Base-by-base conservation (phyloP, 2,329 filamentous ascomycete species). In the Epichloe brachyelytri region DNA sequence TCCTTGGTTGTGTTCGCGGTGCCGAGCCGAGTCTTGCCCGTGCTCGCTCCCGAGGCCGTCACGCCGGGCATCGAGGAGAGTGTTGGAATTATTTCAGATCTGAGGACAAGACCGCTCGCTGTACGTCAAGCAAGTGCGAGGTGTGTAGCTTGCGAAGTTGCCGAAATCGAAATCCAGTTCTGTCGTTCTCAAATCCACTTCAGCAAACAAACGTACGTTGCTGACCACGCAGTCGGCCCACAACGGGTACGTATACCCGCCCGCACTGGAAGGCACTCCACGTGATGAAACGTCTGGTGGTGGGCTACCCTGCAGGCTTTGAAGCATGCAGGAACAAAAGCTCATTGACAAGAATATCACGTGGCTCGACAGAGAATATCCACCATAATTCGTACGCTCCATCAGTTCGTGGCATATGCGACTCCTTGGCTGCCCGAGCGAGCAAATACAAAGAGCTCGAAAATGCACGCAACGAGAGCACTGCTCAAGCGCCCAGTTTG, bases 401-500 rank as follows among this genome's bases (percentile, higher is more conserved):
- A 30, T 30, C 26, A 30, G 10, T 10, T 11, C 4, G 26, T 30
- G 26, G 8, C 26, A 30, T 30, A 10, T 11, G 10, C 26, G 26
- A 11, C 26, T 30, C 3, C 10, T 10, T 4, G 26, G 3, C 26
- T 30, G 26, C 26, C 26, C 7, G 7, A 26, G 26, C 26, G 26
- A 26, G 10, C 3, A 30, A 44, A 22, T 19, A 14, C 20, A 38
- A 15, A 38, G 11, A 37, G 20, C 30, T 44, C 10, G 7, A 71
- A 59, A 62, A 89, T 89, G 85, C 76, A 82, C 65, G 77, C 82
- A 56, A 87, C 85, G 59, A 74, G 80, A 62, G 74, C 73, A 61
- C 76, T 87, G 17, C 65, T 86, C 38, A 82, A 82, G 71, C 83
- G 88, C 60, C 93, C 88, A 47, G 83, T 90, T 62, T 94, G 88